Conservation (phyloP, 768 basidiomycete genomes). For the Boletus subcaerulescens region DNA sequence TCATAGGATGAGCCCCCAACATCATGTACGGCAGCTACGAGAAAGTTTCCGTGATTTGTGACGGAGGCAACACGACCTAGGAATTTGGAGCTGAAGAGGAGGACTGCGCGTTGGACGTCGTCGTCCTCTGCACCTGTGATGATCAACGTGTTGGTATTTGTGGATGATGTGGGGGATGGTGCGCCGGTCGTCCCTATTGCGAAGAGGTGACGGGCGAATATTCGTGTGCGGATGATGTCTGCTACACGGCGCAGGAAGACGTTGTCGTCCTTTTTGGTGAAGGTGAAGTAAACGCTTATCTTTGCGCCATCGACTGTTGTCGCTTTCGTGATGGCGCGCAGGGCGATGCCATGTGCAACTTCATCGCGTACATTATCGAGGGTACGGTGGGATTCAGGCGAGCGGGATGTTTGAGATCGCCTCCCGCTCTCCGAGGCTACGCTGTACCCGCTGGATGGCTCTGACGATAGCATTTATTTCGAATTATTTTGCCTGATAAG, state of each 20-base stretch:
- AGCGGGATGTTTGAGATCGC: neutral
- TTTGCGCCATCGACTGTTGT: slow-evolving; percentile 50
- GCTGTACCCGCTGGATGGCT: slow-evolving; percentile 23
- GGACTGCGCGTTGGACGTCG: slow-evolving; percentile 62
- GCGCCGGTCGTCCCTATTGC: slow-evolving; percentile 50
- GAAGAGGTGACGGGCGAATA: slow-evolving; percentile 49
- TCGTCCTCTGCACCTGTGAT: slow-evolving; percentile 55
- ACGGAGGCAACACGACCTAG: slow-evolving; percentile 53
- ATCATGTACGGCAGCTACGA: slow-evolving; percentile 51
- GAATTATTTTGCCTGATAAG: too few relatives aligned
- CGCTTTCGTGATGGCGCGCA: slow-evolving; percentile 50
- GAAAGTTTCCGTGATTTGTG: slow-evolving; percentile 31
- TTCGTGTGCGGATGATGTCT: slow-evolving; percentile 39
- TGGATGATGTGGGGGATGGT: slow-evolving; percentile 24
- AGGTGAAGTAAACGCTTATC: slow-evolving; percentile 58
- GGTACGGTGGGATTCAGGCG: slow-evolving; percentile 35
- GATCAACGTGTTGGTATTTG: slow-evolving; percentile 45
- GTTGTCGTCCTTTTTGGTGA: slow-evolving; percentile 56
- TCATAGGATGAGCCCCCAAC: slow-evolving; percentile 57
- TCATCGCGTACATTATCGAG: slow-evolving; percentile 60
- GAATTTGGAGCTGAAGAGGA: slow-evolving; percentile 67
- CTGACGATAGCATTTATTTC: slow-evolving; percentile 23
- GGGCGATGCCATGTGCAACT: slow-evolving; percentile 55
- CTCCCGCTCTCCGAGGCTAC: neutral
- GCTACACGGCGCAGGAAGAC: slow-evolving; percentile 57